phyloP scores from a whole-genome alignment of 2,329 filamentous ascomycete species.

The Leptographium galeiforme region DNA sequence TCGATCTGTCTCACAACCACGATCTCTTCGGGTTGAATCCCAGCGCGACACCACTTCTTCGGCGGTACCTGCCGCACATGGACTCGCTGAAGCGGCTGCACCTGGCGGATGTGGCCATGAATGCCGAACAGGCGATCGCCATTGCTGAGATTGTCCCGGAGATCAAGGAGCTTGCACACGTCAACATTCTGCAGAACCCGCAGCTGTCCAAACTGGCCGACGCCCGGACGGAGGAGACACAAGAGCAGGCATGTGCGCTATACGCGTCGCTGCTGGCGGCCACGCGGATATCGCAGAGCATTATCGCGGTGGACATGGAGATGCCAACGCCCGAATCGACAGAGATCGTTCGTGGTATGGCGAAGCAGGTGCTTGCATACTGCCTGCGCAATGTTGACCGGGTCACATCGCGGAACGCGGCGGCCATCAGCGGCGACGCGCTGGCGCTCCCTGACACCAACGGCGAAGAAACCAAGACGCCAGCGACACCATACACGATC shows the following conservation, averaged over 20 bases:
- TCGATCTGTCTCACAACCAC: constrained; percentile 85
- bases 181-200: constrained; percentile 75
- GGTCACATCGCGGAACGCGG: constrained; percentile 45
- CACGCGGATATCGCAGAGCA: constrained; percentile 64
- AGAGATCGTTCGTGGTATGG: constrained; percentile 81
- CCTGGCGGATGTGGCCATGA: constrained; percentile 70
- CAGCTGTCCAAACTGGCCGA: constrained; percentile 56
- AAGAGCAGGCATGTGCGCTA: constrained; percentile 88
- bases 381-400: constrained; percentile 83
- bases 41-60: constrained; percentile 60
- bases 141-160: constrained; percentile 85
- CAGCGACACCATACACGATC: constrained; percentile 17
- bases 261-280: constrained; percentile 88
- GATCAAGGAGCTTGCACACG: constrained; percentile 64
- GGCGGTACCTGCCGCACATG: constrained; percentile 71
- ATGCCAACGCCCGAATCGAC: constrained; percentile 69
- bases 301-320: constrained; percentile 87
- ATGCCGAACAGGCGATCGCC: constrained; percentile 77
- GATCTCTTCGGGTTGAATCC: constrained; percentile 61
- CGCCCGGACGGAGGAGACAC: constrained; percentile 61
- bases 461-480: constrained; percentile 6
- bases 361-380: constrained; percentile 90
- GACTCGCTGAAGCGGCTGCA: constrained; percentile 69
- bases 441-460: constrained; percentile 12
- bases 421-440: constrained; percentile 29